A percentile compares a stretch with the other conserved stretches of the same genome.
These are phyloP conservation scores for Apiospora hydei DNA, from an alignment of 2,329 filamentous ascomycete genomes.

Conservation along the genomic window DNA sequence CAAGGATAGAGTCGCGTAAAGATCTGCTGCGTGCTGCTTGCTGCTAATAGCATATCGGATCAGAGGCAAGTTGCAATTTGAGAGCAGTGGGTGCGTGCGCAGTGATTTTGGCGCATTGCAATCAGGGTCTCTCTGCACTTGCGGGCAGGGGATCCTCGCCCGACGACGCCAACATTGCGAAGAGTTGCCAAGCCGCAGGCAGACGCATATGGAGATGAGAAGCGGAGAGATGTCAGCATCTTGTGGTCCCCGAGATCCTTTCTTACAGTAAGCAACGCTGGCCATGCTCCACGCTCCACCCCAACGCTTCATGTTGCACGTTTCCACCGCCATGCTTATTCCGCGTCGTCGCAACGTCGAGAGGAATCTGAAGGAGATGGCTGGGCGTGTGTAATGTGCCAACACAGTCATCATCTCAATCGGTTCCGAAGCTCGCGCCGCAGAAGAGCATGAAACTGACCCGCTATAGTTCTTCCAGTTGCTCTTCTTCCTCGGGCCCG, in stretches of 20 bases:
- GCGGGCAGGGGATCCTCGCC: neutral
- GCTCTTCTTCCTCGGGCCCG: neutral
- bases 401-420: neutral
- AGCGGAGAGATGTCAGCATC: slow-evolving; percentile 18
- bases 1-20: neutral
- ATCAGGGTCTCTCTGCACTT: neutral
- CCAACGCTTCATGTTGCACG: neutral
- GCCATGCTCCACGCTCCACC: neutral
- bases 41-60: neutral
- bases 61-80: neutral
- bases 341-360: neutral
- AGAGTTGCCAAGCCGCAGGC: neutral
- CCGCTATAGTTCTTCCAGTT: neutral
- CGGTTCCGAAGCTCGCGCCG: neutral
- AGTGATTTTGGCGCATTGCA: neutral
- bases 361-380: neutral
- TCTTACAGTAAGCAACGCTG: slow-evolving; percentile 16
- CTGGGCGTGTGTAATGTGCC: neutral
- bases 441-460: slow-evolving; percentile 1
- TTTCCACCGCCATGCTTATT: neutral
- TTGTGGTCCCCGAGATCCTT: neutral
- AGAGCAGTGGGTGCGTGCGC: neutral
- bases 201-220: slow-evolving; percentile 1
- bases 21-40: neutral
- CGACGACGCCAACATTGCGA: neutral